These are phyloP conservation scores for Exsudoporus frostii DNA, from an alignment of 768 basidiomycete species.

Conservation along the genomic window DNA sequence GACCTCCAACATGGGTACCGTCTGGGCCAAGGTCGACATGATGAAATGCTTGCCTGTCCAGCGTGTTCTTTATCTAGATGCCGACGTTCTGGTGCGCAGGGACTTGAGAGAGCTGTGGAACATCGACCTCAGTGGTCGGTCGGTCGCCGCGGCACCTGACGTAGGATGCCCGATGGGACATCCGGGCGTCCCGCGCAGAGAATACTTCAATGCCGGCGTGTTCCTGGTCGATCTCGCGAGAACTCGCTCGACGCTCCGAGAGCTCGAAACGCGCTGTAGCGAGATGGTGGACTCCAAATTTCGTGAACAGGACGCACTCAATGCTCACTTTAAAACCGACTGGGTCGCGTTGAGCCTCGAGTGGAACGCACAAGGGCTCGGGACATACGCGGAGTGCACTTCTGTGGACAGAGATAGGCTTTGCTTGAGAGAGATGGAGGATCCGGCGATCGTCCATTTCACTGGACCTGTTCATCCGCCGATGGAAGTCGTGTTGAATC, in stretches of 20 bases:
- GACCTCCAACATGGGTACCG: slow-evolving; percentile 26
- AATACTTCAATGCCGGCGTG: slow-evolving; percentile 58
- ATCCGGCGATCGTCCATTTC: slow-evolving; percentile 53
- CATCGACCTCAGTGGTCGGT: slow-evolving; percentile 39
- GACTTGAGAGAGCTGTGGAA: slow-evolving; percentile 44
- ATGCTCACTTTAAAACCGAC: slow-evolving; percentile 40
- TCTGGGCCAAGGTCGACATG: slow-evolving; percentile 54
- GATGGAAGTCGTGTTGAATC: slow-evolving; percentile 45
- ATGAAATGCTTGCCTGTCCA: slow-evolving; percentile 45
- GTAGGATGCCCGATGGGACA: slow-evolving; percentile 52
- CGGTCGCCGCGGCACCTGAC: slow-evolving; percentile 45
- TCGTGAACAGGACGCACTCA: slow-evolving; percentile 52
- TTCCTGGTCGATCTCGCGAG: slow-evolving; percentile 47
- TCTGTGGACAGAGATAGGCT: slow-evolving; percentile 36
- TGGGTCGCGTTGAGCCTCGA: slow-evolving; percentile 41
- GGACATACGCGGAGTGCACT: slow-evolving; percentile 44
- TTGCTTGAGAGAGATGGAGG: slow-evolving; percentile 34
- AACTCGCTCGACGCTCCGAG: slow-evolving; percentile 27
- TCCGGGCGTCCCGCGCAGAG: slow-evolving; percentile 24
- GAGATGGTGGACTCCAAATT: slow-evolving; percentile 32
- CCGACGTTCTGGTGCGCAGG: slow-evolving; percentile 45
- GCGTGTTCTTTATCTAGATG: slow-evolving; percentile 50
- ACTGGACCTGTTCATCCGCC: slow-evolving; percentile 52
- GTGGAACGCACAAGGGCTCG: slow-evolving; percentile 60
- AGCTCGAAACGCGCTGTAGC: slow-evolving; percentile 26